Percentiles rank a stretch among this genome's conserved stretches.
Conservation (phyloP, 495 filamentous ascomycete genomes). For the Bombardia bombarda region DNA sequence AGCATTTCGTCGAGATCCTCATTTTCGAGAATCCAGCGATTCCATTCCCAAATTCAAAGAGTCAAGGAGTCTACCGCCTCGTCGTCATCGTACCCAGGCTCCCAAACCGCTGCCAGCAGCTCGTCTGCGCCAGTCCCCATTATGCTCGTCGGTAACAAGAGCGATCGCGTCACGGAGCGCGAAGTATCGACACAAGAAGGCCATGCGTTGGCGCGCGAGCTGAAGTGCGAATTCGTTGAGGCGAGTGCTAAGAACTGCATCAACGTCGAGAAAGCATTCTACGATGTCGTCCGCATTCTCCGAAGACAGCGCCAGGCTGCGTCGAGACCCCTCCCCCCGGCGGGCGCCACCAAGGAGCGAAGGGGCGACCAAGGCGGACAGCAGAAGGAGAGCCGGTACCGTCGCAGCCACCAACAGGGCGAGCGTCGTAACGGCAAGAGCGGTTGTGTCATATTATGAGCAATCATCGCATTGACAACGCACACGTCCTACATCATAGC, state of each 20-base stretch:
- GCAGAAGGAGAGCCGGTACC: conserved; percentile 18
- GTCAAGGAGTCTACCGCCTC: conserved; percentile 90
- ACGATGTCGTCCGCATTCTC: conserved; percentile 89
- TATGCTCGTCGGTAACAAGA: conserved; percentile 98
- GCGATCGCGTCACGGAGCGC: conserved; percentile 88
- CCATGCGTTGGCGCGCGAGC: conserved; percentile 78
- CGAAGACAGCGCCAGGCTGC: conserved; percentile 66
- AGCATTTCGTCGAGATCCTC: conserved; percentile 94
- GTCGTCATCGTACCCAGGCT: conserved; percentile 61
- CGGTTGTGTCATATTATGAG: conserved; percentile 34
- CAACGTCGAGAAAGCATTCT: conserved; percentile 98
- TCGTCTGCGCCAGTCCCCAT: conserved; percentile 70
- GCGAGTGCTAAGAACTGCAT: conserved; percentile 99
- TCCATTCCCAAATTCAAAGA: conserved; percentile 92
- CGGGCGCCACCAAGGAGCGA: conserved; percentile 23
- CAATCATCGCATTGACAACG: background rate
- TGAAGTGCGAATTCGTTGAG: conserved; percentile 96
- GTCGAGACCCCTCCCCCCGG: conserved; percentile 28
- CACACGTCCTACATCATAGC: conserved; percentile 16
- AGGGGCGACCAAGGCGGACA: conserved; percentile 10
- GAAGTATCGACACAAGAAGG: conserved; percentile 97
- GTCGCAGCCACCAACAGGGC: conserved; percentile 15
- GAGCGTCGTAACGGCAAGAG: conserved; percentile 15
- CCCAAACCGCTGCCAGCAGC: conserved; percentile 43
- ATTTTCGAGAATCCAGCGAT: conserved; percentile 88